Evolutionary conservation across 1,284 basidiomycete genomes (phyloP), one percentile per base, ranked within the genome.

Genomic region (Fomitopsis betulina): DNA sequence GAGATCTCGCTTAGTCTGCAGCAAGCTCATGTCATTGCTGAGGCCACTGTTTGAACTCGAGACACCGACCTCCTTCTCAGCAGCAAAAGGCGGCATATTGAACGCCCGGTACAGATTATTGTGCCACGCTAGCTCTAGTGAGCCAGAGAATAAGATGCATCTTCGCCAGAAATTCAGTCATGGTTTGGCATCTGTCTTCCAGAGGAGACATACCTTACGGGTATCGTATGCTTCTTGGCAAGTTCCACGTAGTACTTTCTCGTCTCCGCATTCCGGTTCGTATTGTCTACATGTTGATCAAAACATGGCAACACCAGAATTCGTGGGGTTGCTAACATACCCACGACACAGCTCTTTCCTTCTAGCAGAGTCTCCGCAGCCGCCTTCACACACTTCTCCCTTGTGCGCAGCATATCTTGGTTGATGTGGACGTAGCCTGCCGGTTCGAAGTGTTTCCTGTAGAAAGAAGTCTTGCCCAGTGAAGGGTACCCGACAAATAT

Each of bases 401-500:
- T 79, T 12, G 85, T 86, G 56, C 82, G 82, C 1, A 98, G 75
- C 1, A 77, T 86, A 70, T 96, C 94, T 73, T 96, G 94, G 69
- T 96, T 96, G 60, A 97, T 79, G 64, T 95, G 92, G 3, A 79
- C 75, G 70, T 98, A 96, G 13, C 79, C 84, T 5, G 72, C 75
- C 0, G 83, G 77, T n/a, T 76, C 72, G 68, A 98, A 96, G 67
- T 93, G 75, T 39, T 72, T 78, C 12, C 76, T 75, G 72, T 82
- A 98, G 70, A 96, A 91, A 0, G 86, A 82, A 0, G 93, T 89
- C 73, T 98, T 98, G 45, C 96, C 96, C 1, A 93, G 75, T 52
- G 87, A 89, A 0, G 96, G 96, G 56, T 85, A 86, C 13, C 96
- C 96, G 6, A 94, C 89, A 63, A 98, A 94, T 7, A 98, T 62